Base-by-base conservation (phyloP, 192 early-diverging fungal species). In the Coemansia aciculifera region DNA sequence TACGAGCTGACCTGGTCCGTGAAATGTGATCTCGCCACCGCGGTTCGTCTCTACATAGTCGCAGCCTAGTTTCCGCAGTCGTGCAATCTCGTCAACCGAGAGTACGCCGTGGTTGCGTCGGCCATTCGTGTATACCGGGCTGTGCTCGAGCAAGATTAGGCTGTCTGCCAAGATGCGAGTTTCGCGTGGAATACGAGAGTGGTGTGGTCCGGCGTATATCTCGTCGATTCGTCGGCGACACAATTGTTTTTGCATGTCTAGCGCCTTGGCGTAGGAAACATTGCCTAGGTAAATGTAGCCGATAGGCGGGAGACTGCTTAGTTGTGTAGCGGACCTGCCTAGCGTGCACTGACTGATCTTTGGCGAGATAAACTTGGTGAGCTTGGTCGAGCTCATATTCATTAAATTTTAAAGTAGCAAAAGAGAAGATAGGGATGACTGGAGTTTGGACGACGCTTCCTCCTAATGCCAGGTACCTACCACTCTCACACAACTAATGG, bases 1-100 rank as follows among this genome's bases (percentile, higher is more conserved):
- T 19, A 99, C 93, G 38, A 99, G 85, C 84, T 99, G 97, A 0
- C 96, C 96, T 6, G 96, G 97, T 0, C 97, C 97, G 78, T 99
- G 97, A 72, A 93, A 99, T 1, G 97, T 99, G 5, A 92, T 89
- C 76, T 99, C 90, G 13, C 97, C 97, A 24, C 97, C 97, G 15
- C 96, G 81, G 63, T 87, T 79, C 0, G 93, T 94, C 82, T 93
- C 78, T 7, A 81, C 56, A 54, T 65, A 66, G 66, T 77, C 91
- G 31, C 92, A 90, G n/a, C 90, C 92, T 8, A 91, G 71, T 0
- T 54, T 52, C n/a, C 69, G 63, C 56, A 92, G 70, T 37, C 89
- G 83, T 11, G 65, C 31, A 11, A 73, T 76, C 62, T 90, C 90
- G 15, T 80, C 74, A 1, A 75, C 63, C 17, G 79, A 71, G 7